Evolutionary conservation across 2,329 filamentous ascomycete species (phyloP), one percentile per base, ranked within the genome.

Genomic region (Trichoderma sp.): DNA sequence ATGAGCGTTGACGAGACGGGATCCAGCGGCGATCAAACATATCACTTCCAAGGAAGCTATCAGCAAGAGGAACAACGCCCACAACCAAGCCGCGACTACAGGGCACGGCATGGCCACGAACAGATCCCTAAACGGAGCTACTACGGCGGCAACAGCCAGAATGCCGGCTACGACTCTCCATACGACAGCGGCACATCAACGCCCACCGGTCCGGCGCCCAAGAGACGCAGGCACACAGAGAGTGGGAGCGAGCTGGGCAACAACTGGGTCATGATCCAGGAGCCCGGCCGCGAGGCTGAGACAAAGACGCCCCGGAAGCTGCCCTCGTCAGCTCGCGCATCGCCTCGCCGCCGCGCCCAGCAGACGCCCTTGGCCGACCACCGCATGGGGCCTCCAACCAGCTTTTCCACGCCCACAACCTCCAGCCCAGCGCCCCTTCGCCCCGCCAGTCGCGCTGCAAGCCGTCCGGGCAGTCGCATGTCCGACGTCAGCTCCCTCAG

Each of bases 221-320:
- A 88, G 74, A 88, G 88, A 74, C 80, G 86, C 50, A 80, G 86
- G 52, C 86, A 88, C 69, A 81, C 85, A n/a, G 78, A 81, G 64
- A 75, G 80, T 1, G 80, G 82, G 19, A 84, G 87, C 70, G 87
- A 90, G 52, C 80, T 91, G 6, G 82, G 86, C 34, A 85, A 84
- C 66, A 91, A 89, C 78, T 93, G 91, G 91, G 89, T 93, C 32
- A 83, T 93, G 70, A 87, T 93, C 29, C 80, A 81, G 66, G 83
- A 84, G 53, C 76, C 76, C 19, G 70, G 70, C 34, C 69, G 70
- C 39, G 65, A 69, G 10, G 10, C 39, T 7, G 69, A 73, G 71
- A 25, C 70, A 66, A 76, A 61, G 69, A 68, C 74, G 53, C 73
- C 73, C 13, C 74, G 74, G 29, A 73, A 75, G 54, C 72, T 74